phyloP scores from a whole-genome alignment of 306 rosid genomes.

The Vachellia collinsii region DNA sequence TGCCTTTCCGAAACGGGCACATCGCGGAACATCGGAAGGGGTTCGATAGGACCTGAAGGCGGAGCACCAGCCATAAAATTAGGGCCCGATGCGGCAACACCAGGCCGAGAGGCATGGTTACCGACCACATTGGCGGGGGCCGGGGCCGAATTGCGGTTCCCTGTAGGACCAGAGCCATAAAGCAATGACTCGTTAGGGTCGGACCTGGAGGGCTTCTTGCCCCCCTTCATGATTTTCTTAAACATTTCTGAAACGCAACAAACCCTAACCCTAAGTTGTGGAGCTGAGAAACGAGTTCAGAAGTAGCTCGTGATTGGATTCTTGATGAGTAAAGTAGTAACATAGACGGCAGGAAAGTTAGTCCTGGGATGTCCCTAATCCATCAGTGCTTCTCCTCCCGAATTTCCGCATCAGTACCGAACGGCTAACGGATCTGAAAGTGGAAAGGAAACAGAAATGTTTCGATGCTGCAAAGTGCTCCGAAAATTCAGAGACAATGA shows the following conservation, averaged over 20 bases:
- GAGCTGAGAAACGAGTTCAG: conserved; percentile 39
- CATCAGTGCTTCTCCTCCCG: conserved; percentile 7
- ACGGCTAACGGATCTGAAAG: conserved; percentile 52
- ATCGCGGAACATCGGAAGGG: conserved; percentile 71
- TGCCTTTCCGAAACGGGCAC: conserved; percentile 72
- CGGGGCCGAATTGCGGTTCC: conserved; percentile 45
- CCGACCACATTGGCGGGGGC: conserved; percentile 55
- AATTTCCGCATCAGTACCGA: conserved; percentile 43
- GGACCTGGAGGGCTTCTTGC: conserved; percentile 86
- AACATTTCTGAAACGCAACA: conserved; percentile 59
- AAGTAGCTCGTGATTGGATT: conserved; percentile 38
- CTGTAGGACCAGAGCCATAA: conserved; percentile 54
- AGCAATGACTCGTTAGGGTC: conserved; percentile 59
- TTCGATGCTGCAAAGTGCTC: conserved; percentile 29
- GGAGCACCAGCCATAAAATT: conserved; percentile 41
- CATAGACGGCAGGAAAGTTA: conserved; percentile 35
- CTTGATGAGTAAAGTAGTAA: conserved; percentile 25
- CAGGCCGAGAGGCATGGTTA: conserved; percentile 68
- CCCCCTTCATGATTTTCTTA: conserved; percentile 84
- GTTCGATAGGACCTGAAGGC: conserved; percentile 69
- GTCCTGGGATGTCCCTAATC: conserved; percentile 38
- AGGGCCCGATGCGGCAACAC: conserved; percentile 43
- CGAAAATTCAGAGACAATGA: conserved; percentile 21
- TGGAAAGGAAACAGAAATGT: conserved; percentile 27
- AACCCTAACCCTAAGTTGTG: conserved; percentile 66